Evolutionary conservation across 345 rosid genomes (phyloP).

Genomic region (Camelina laxa): DNA sequence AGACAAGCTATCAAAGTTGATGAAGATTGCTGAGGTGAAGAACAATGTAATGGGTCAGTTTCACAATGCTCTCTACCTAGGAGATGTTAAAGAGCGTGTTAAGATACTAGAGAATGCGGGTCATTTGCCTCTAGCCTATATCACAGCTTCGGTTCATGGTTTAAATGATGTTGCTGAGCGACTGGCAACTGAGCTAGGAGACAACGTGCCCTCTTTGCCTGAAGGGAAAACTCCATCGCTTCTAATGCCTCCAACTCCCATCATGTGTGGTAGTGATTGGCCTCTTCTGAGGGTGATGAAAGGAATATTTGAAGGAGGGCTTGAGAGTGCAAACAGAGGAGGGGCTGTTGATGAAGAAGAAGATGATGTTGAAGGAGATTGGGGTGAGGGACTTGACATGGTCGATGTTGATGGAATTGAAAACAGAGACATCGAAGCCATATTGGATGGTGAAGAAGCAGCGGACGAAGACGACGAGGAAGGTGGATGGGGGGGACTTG

Average conservation of each 20-base stretch:
- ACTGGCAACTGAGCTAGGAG: conserved; percentile 73
- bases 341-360: conserved; percentile 71
- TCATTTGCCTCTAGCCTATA: conserved; percentile 83
- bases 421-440: conserved; percentile 39
- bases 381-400: conserved; percentile 84
- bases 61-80: conserved; percentile 87
- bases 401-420: conserved; percentile 55
- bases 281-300: conserved; percentile 87
- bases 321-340: conserved; percentile 58
- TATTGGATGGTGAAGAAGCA: conserved; percentile 60
- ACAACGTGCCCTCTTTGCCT: conserved; percentile 67
- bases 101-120: conserved; percentile 84
- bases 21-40: conserved; percentile 90
- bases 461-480: conserved; percentile 63
- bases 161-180: conserved; percentile 71
- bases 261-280: conserved; percentile 85
- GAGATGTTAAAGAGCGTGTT: conserved; percentile 82
- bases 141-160: conserved; percentile 80
- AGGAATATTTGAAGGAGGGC: conserved; percentile 88
- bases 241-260: conserved; percentile 74
- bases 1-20: conserved; percentile 83
- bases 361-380: conserved; percentile 66
- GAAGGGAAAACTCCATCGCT: conserved; percentile 69
- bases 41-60: conserved; percentile 93
- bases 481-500: conserved; percentile 89